Evolutionary conservation across 2,329 filamentous ascomycete genomes (phyloP).

Genomic region (Colletotrichum sp.): DNA sequence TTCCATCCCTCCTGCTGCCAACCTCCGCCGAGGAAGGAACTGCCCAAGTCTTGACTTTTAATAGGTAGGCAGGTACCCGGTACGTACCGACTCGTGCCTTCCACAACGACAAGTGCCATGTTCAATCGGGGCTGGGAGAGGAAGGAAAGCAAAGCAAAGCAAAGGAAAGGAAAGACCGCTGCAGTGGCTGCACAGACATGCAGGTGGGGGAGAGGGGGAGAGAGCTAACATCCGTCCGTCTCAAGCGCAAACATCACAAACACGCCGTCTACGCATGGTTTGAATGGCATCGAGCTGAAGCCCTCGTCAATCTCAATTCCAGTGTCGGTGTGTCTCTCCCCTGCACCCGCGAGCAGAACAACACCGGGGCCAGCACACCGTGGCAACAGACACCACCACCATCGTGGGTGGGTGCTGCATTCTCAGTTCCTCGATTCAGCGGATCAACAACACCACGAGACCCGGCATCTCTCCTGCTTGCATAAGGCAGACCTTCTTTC

Average conservation of each 20-base stretch:
- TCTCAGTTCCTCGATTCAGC: neutral
- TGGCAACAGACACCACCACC: neutral
- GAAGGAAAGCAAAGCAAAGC: neutral
- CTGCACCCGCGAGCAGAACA: neutral
- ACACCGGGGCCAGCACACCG: neutral
- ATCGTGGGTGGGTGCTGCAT: neutral
- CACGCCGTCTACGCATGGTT: neutral
- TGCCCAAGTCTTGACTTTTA: neutral
- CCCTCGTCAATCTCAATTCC: constrained; percentile 3
- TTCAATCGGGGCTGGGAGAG: neutral
- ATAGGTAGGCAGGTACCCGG: neutral
- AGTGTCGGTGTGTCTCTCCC: neutral
- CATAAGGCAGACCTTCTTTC: neutral
- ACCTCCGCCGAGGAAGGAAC: neutral
- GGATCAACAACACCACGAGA: neutral
- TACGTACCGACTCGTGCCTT: neutral
- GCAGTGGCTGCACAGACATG: neutral
- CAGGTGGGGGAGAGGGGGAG: neutral
- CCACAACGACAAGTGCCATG: neutral
- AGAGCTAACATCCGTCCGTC: constrained; percentile 3
- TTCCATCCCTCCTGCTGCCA: neutral
- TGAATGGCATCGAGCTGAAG: neutral
- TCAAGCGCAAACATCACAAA: constrained; percentile 9
- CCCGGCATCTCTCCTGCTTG: neutral
- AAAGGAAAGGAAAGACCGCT: neutral